These are phyloP conservation scores for Linnemannia elongata DNA, from an alignment of 192 early-diverging fungal species.

Conservation along the genomic window DNA sequence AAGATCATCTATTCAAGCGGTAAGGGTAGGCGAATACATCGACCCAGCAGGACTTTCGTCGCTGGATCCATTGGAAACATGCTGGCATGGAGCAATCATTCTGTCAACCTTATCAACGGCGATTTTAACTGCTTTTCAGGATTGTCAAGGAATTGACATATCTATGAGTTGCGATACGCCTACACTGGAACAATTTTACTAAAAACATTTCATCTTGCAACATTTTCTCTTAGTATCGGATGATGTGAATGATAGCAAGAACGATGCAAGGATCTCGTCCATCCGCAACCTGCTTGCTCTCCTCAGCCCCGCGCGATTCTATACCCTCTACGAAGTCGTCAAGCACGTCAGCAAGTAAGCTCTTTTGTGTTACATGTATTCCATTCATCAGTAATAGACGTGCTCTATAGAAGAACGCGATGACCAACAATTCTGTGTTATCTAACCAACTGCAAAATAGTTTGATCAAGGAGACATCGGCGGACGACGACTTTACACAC, in stretches of 20 bases:
- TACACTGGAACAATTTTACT: neutral
- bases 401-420: too few species aligned
- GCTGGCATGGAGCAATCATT: neutral
- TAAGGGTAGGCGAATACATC: conserved; percentile 33
- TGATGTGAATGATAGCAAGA: conserved; percentile 39
- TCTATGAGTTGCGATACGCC: neutral
- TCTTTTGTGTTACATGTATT: neutral
- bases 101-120: neutral
- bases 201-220: neutral
- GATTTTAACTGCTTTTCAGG: neutral
- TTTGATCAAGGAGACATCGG: conserved; percentile 39
- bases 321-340: conserved; percentile 59
- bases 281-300: conserved; percentile 62
- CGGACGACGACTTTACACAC: conserved; percentile 45
- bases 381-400: too few species aligned
- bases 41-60: neutral
- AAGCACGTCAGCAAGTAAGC: conserved; percentile 50
- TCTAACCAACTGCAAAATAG: neutral
- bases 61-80: neutral
- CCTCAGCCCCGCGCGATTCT: conserved; percentile 60
- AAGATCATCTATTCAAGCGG: conserved; percentile 73
- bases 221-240: conserved; percentile 34
- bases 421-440: conserved; percentile 1
- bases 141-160: neutral
- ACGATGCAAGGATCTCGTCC: conserved; percentile 57